Percentiles rank a stretch among this genome's conserved stretches.
Conservation (phyloP, 169 alveolate species). For the Theileria equi region DNA sequence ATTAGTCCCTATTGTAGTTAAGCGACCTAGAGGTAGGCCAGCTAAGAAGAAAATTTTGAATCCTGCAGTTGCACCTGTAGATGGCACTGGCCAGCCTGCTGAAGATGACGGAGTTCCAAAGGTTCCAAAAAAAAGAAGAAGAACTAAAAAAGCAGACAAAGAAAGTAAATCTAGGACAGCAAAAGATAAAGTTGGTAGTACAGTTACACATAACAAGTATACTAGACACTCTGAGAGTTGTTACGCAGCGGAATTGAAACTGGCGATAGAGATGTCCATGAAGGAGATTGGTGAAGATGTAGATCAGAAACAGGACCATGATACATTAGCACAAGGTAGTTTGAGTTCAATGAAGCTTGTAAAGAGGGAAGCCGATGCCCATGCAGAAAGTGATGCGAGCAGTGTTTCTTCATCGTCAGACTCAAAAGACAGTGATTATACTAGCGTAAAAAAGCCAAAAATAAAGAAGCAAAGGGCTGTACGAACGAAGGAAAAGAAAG, state of each 20-base stretch:
- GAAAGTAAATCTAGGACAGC: neutral
- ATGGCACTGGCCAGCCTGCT: neutral
- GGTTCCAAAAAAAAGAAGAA: neutral
- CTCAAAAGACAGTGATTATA: too few relatives aligned
- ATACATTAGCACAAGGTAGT: neutral
- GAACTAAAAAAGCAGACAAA: neutral
- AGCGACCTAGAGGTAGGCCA: neutral
- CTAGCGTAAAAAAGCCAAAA: too few relatives aligned
- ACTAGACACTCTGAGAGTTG: slow-evolving; percentile 23
- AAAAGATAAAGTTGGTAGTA: neutral
- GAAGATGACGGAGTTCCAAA: neutral
- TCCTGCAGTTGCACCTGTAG: neutral
- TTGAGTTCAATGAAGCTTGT: too few relatives aligned
- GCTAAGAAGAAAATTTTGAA: neutral
- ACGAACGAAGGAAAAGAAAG: neutral
- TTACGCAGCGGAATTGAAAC: slow-evolving; percentile 35
- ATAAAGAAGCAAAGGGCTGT: too few relatives aligned
- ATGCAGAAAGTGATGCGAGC: too few relatives aligned
- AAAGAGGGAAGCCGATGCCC: too few relatives aligned
- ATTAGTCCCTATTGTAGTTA: neutral
- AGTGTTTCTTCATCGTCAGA: too few relatives aligned
- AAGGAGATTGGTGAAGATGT: slow-evolving; percentile 20
- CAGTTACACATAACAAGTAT: neutral
- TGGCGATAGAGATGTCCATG: slow-evolving; percentile 46
- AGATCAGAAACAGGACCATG: neutral